These are phyloP conservation scores for Pluteus cervinus DNA, from an alignment of 768 basidiomycete genomes.

Conservation along the genomic window DNA sequence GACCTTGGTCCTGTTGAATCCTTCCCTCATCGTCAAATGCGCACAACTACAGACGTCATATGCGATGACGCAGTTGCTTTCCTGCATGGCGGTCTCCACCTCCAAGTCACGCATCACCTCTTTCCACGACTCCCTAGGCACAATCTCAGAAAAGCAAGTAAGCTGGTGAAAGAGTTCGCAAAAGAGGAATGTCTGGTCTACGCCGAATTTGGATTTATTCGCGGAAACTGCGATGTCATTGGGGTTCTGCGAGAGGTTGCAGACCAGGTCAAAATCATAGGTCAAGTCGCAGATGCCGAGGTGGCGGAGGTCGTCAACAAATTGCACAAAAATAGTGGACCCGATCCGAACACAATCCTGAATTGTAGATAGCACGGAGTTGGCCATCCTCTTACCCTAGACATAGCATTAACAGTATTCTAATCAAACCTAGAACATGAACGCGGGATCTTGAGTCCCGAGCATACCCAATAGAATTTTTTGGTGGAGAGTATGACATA, in stretches of 20 bases:
- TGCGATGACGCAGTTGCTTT: slow-evolving; percentile 81
- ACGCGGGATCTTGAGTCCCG: background rate
- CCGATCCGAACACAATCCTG: no score
- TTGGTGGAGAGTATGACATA: slow-evolving; percentile 19
- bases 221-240: slow-evolving; percentile 81
- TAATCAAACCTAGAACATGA: no score
- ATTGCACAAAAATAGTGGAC: no score
- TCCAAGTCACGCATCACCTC: slow-evolving; percentile 96
- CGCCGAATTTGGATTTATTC: slow-evolving; percentile 85
- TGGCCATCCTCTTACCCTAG: no score
- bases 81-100: slow-evolving; percentile 94
- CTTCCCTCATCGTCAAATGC: slow-evolving; percentile 88
- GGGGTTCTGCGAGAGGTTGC: slow-evolving; percentile 82
- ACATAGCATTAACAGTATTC: no score
- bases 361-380: no score
- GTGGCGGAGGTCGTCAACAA: slow-evolving; percentile 56
- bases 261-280: slow-evolving; percentile 78
- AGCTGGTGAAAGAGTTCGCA: slow-evolving; percentile 84
- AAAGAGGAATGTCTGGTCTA: slow-evolving; percentile 80
- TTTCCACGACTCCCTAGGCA: slow-evolving; percentile 95
- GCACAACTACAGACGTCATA: slow-evolving; percentile 95
- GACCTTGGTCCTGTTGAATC: slow-evolving; percentile 90
- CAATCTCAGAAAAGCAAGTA: slow-evolving; percentile 78
- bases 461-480: background rate
- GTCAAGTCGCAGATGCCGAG: slow-evolving; percentile 75